A percentile compares a stretch with the other conserved stretches of the same genome.
phyloP scores from a whole-genome alignment of 108 stramenopile species.

The Fragilaria radians region DNA sequence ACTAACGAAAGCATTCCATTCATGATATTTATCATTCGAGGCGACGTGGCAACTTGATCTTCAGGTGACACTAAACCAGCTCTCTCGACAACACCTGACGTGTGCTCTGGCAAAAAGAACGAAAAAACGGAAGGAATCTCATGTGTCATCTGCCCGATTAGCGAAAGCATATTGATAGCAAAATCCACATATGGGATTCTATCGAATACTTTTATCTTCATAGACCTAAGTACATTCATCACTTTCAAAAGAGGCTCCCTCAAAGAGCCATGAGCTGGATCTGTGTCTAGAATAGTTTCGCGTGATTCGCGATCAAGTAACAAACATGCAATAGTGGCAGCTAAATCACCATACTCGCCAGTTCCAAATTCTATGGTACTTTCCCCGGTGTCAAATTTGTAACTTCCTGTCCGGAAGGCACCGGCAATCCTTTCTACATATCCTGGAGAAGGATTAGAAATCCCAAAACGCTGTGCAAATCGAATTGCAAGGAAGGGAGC shows the following conservation, averaged over 20 bases:
- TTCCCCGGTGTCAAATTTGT: constrained; percentile 1
- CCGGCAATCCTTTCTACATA: constrained; percentile 41
- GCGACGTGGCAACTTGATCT: constrained; percentile 10
- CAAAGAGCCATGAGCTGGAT: constrained; percentile 39
- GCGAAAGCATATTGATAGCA: constrained; percentile 13
- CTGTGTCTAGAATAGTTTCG: constrained; percentile 30
- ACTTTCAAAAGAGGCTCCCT: constrained; percentile 29
- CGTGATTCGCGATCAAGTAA: constrained; percentile 52
- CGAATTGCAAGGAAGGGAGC: constrained; percentile 49
- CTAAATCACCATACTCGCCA: constrained; percentile 49
- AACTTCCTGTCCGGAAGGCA: constrained; percentile 46
- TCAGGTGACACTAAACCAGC: constrained; percentile 16
- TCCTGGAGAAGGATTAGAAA: constrained; percentile 60
- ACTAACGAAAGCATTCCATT: constrained; percentile 42
- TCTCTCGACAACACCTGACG: constrained; percentile 5
- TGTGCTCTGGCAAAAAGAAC: constrained; percentile 53
- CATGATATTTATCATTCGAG: constrained; percentile 9
- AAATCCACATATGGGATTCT: neutral
- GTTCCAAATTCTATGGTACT: constrained; percentile 22
- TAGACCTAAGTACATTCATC: constrained; percentile 17
- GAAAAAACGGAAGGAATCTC: constrained; percentile 50
- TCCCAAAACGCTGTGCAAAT: constrained; percentile 38
- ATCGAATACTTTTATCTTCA: constrained; percentile 12
- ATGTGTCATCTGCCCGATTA: constrained; percentile 37
- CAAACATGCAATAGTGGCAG: constrained; percentile 44